A percentile compares a stretch with the other conserved stretches of the same genome.
Conservation (phyloP, 2,329 filamentous ascomycete genomes). For the Torrubiella hemipterigena region DNA sequence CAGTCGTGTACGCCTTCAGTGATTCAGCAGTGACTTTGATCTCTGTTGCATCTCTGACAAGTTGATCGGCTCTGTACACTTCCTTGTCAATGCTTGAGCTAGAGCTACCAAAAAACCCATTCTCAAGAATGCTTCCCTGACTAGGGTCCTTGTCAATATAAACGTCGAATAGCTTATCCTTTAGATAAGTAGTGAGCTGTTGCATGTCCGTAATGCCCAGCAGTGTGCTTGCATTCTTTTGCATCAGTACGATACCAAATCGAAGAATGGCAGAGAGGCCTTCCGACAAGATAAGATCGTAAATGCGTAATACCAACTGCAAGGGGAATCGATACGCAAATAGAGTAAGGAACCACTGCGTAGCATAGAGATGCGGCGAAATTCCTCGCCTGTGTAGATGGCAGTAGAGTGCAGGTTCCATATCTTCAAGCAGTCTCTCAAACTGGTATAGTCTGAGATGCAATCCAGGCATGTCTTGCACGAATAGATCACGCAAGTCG, state of each 20-base stretch:
- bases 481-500: conserved; percentile 80
- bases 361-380: conserved; percentile 85
- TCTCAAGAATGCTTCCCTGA: conserved; percentile 85
- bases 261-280: conserved; percentile 87
- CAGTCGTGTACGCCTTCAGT: conserved; percentile 65
- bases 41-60: conserved; percentile 85
- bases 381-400: conserved; percentile 83
- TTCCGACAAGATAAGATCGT: conserved; percentile 88
- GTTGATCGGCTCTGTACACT: conserved; percentile 84
- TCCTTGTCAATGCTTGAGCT: conserved; percentile 87
- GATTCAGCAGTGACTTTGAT: conserved; percentile 75
- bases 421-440: conserved; percentile 82
- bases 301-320: conserved; percentile 90
- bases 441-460: conserved; percentile 93
- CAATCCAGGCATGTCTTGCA: conserved; percentile 90
- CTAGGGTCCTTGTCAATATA: conserved; percentile 94
- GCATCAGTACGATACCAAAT: conserved; percentile 92
- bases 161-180: conserved; percentile 88
- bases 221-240: conserved; percentile 72
- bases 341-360: conserved; percentile 97
- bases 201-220: conserved; percentile 85
- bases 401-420: conserved; percentile 89
- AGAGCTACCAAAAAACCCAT: conserved; percentile 91
- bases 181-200: conserved; percentile 76
- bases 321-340: conserved; percentile 96